phyloP scores from a whole-genome alignment of 805 yeast genomes.

The Teunomyces tritomae region DNA sequence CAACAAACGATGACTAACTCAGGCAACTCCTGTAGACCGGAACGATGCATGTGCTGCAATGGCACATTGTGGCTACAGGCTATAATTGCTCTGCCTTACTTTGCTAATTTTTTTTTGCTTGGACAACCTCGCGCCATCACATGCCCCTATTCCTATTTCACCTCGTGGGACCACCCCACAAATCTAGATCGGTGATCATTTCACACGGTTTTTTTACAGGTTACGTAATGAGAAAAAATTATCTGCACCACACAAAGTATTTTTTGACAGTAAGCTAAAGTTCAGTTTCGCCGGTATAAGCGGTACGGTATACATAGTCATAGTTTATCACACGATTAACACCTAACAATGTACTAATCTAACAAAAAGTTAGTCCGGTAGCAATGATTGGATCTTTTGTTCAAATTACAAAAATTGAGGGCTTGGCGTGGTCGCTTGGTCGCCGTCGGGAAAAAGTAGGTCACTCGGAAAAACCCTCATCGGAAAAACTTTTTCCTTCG shows the following conservation, averaged over 20 bases:
- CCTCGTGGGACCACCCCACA: constrained; percentile 4
- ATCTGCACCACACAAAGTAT: not conserved
- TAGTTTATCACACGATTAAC: too few relatives aligned
- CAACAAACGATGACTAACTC: not conserved
- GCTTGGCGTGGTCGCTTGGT: too few relatives aligned
- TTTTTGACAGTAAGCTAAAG: not conserved
- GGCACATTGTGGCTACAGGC: too few relatives aligned
- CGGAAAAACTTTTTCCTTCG: not conserved
- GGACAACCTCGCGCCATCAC: not conserved
- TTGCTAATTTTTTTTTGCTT: too few relatives aligned
- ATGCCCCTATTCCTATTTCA: constrained; percentile 3
- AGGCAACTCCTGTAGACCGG: not conserved
- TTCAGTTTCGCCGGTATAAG: not conserved
- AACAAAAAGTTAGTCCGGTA: too few relatives aligned
- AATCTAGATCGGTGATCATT: not conserved
- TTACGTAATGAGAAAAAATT: not conserved
- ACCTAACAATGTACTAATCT: too few relatives aligned
- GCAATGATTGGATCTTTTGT: too few relatives aligned
- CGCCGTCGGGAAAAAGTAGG: too few relatives aligned
- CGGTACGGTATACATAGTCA: not conserved
- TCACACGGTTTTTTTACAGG: not conserved
- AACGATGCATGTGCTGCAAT: too few relatives aligned
- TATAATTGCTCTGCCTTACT: too few relatives aligned
- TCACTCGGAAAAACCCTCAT: constrained; percentile 1
- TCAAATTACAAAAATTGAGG: too few relatives aligned